These are phyloP conservation scores for Helianthus annuus DNA, from an alignment of 129 eudicot species.

Conservation along the genomic window DNA sequence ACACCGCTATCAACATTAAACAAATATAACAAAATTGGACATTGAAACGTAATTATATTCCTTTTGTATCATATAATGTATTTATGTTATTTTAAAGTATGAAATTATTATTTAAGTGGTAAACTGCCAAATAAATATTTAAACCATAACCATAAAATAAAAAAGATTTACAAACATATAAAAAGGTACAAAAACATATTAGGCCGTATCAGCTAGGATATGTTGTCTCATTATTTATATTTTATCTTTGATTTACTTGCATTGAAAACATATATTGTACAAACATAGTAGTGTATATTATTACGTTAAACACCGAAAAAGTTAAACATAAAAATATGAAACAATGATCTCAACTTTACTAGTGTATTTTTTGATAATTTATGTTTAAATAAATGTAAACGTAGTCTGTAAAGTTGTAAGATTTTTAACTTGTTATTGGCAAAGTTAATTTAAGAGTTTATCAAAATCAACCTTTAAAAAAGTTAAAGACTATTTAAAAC, in stretches of 20 bases:
- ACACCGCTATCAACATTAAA: slow-evolving; percentile 2
- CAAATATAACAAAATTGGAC: not conserved
- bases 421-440: no score
- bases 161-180: not conserved
- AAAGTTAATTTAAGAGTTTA: no score
- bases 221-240: not conserved
- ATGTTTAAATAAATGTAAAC: not conserved
- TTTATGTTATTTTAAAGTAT: not conserved
- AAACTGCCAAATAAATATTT: not conserved
- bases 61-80: not conserved
- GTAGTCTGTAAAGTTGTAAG: no score
- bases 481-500: no score
- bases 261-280: not conserved
- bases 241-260: not conserved
- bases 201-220: not conserved
- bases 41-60: not conserved
- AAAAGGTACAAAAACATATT: not conserved
- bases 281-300: not conserved
- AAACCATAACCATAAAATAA: not conserved
- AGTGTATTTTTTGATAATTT: not conserved
- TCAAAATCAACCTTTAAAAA: no score
- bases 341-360: not conserved
- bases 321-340: no score
- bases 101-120: not conserved
- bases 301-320: not conserved